Conservation (phyloP, 352 stramenopile genomes). For the Pythium aquatile region DNA sequence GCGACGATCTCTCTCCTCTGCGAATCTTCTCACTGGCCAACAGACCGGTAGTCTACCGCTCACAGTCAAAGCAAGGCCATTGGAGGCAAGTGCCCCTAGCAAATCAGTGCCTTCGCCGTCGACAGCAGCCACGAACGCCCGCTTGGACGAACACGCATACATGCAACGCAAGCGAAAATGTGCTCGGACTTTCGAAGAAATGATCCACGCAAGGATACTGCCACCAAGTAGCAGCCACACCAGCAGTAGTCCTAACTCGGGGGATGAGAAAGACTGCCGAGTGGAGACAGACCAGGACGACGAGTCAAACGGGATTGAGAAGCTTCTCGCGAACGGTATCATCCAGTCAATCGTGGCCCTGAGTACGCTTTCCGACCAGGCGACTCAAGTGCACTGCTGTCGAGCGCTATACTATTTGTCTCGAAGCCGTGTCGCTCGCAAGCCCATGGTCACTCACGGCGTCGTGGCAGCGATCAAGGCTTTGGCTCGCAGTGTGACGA, state of each 20-base stretch:
- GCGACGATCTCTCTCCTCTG: constrained; percentile 13
- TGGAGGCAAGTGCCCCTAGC: background rate
- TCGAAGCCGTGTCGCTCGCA: constrained; percentile 36
- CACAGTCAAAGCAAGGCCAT: background rate
- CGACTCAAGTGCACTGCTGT: constrained; percentile 64
- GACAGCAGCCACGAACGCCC: constrained; percentile 7
- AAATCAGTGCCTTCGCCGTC: background rate
- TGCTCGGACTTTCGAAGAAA: constrained; percentile 75
- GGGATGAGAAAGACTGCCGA: background rate
- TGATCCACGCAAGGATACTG: constrained; percentile 49
- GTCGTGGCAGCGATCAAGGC: constrained; percentile 48
- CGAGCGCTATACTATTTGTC: constrained; percentile 68
- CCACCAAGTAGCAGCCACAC: background rate
- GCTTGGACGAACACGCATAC: constrained; percentile 31
- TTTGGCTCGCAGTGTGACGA: constrained; percentile 36
- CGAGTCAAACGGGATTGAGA: constrained; percentile 28
- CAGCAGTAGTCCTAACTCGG: background rate
- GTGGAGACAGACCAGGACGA: constrained; percentile 3
- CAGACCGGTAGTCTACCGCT: background rate
- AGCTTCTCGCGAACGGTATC: constrained; percentile 63
- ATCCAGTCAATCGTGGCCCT: constrained; percentile 59
- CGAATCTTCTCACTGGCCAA: background rate
- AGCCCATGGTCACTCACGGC: constrained; percentile 51
- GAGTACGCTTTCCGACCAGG: constrained; percentile 39
- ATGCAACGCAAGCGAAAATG: constrained; percentile 63